These are phyloP conservation scores for Diospyros lotus DNA, from an alignment of 148 eudicot species.

Conservation along the genomic window DNA sequence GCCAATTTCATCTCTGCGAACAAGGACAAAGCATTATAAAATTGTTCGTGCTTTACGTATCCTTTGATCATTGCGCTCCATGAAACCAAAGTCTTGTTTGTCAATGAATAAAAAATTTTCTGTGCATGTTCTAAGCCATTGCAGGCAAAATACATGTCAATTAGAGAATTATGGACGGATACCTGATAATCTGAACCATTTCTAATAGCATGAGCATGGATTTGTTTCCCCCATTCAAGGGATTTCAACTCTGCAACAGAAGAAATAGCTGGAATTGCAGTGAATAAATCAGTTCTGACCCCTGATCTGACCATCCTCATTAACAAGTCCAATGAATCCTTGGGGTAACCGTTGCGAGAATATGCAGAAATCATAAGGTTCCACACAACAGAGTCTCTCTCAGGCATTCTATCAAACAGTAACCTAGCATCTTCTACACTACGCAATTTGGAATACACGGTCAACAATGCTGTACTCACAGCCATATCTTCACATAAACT, in stretches of 20 bases:
- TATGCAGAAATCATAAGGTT: slow-evolving; percentile 33
- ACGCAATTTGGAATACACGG: slow-evolving; percentile 29
- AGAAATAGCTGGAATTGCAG: slow-evolving; percentile 31
- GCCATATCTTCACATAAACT: slow-evolving; percentile 22
- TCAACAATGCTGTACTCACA: slow-evolving; percentile 32
- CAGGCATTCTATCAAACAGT: slow-evolving; percentile 26
- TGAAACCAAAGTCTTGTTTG: slow-evolving; percentile 24
- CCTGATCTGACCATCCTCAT: slow-evolving; percentile 22
- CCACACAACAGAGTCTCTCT: slow-evolving; percentile 35
- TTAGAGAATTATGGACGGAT: slow-evolving; percentile 33
- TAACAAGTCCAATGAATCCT: slow-evolving; percentile 20
- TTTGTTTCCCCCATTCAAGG: slow-evolving; percentile 21
- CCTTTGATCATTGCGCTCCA: slow-evolving; percentile 36
- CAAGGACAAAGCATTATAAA: slow-evolving; percentile 24
- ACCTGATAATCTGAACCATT: slow-evolving; percentile 29
- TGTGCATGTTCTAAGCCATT: slow-evolving; percentile 19
- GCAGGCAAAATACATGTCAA: slow-evolving; percentile 31
- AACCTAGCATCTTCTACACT: slow-evolving; percentile 20
- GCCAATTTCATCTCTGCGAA: slow-evolving; percentile 19
- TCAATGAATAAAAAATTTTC: slow-evolving; percentile 19
- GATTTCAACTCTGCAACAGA: slow-evolving; percentile 28
- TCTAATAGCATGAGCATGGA: slow-evolving; percentile 30
- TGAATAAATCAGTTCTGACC: slow-evolving; percentile 27
- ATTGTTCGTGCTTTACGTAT: slow-evolving; percentile 18
- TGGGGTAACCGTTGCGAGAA: slow-evolving; percentile 20